A percentile compares a stretch with the other conserved stretches of the same genome.
Evolutionary conservation across 108 stramenopile species (phyloP).

Genomic region (Pseudonitzschia multistriata): DNA sequence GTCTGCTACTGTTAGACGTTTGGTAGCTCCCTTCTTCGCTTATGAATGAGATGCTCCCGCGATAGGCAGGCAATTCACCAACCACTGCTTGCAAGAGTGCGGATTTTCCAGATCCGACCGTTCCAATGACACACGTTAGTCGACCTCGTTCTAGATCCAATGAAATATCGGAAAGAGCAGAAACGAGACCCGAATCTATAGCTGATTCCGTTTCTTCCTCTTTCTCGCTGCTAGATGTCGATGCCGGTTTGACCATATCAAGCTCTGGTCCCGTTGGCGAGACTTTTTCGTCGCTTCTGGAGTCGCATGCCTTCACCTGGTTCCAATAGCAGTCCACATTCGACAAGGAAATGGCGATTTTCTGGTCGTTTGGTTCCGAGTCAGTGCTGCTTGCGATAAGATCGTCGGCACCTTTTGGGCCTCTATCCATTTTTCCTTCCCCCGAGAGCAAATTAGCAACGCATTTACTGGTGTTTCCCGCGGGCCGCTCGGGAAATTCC

Average conservation of each 20-base stretch:
- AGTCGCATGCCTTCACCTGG: background rate
- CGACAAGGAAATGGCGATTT: constrained; percentile 18
- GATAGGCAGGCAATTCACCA: constrained; percentile 56
- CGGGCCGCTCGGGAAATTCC: constrained; percentile 47
- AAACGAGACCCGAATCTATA: constrained; percentile 48
- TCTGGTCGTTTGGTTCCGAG: background rate
- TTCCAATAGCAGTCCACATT: constrained; percentile 55
- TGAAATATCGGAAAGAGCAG: constrained; percentile 42
- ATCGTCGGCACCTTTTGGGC: background rate
- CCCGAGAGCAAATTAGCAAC: constrained; percentile 21
- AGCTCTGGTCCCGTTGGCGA: too few relatives aligned
- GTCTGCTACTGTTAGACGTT: background rate
- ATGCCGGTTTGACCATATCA: too few relatives aligned
- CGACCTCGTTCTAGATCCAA: constrained; percentile 45
- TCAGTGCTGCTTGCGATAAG: background rate
- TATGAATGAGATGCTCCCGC: constrained; percentile 34
- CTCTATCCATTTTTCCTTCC: constrained; percentile 15
- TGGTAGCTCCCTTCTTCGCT: background rate
- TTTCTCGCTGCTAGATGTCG: background rate
- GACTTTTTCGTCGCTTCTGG: background rate
- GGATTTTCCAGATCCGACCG: constrained; percentile 65
- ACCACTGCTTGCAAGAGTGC: constrained; percentile 64
- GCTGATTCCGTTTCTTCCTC: constrained; percentile 8
- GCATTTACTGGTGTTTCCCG: background rate
- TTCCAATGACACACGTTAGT: constrained; percentile 64